A percentile compares a stretch with the other conserved stretches of the same genome.
These are phyloP conservation scores for Arachis stenosperma DNA, from an alignment of 306 rosid species.

Conservation along the genomic window DNA sequence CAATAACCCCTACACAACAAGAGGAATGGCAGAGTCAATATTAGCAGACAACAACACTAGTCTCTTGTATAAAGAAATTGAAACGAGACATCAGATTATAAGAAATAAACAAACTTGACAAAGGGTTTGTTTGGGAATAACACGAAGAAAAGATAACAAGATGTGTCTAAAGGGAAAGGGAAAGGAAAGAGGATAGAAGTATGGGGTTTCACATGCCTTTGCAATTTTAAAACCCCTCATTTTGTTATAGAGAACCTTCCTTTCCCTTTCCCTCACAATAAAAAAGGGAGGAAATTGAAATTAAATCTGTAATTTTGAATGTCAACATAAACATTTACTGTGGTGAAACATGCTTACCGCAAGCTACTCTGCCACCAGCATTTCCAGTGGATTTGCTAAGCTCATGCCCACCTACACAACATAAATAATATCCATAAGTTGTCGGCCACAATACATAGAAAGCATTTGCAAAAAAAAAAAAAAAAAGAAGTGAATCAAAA, in stretches of 20 bases:
- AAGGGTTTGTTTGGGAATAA: neutral
- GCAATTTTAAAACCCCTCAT: neutral
- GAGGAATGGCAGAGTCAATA: conserved; percentile 18
- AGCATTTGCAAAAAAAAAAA: neutral
- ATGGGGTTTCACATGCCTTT: neutral
- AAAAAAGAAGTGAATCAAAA: neutral
- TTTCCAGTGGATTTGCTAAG: conserved; percentile 95
- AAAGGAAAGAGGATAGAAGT: neutral
- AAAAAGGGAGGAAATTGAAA: neutral
- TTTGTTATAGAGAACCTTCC: neutral
- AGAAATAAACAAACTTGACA: neutral
- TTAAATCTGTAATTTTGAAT: conserved; percentile 1
- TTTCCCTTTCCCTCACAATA: too few relatives aligned
- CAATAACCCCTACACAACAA: conserved; percentile 67
- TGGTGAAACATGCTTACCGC: conserved; percentile 61
- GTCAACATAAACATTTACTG: conserved; percentile 3
- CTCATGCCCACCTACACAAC: conserved; percentile 83
- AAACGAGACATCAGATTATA: neutral
- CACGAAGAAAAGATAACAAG: neutral
- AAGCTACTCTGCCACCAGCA: conserved; percentile 95
- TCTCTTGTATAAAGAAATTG: neutral
- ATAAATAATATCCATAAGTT: conserved; percentile 12
- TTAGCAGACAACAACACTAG: neutral
- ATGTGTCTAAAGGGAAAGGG: neutral
- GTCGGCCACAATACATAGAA: neutral